A percentile compares a stretch with the other conserved stretches of the same genome.
phyloP scores from a whole-genome alignment of 1,284 basidiomycete species.

The Papiliotrema laurentii region DNA sequence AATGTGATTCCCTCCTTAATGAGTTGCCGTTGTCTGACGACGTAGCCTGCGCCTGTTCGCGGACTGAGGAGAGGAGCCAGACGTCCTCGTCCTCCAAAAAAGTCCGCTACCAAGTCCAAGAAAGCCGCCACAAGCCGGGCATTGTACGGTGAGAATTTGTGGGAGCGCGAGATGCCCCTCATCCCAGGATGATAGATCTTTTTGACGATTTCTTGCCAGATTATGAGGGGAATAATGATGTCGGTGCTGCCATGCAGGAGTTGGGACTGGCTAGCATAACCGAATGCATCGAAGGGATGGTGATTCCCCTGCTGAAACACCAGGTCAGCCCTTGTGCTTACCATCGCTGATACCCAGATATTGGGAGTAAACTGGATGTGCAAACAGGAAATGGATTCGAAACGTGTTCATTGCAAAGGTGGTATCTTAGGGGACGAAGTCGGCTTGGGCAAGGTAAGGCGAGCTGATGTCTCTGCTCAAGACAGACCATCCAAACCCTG shows the following conservation, averaged over 20 bases:
- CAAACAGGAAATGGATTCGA: conserved; percentile 32
- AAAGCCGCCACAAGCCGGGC: neutral
- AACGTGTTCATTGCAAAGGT: conserved; percentile 34
- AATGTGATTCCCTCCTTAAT: too few species aligned
- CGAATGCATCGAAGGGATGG: conserved; percentile 23
- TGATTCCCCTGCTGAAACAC: conserved; percentile 42
- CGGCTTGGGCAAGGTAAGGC: conserved; percentile 12
- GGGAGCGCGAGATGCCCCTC: too few species aligned
- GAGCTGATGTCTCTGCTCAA: neutral
- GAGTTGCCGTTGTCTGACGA: too few species aligned
- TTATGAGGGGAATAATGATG: conserved; percentile 31
- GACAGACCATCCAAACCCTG: conserved; percentile 46
- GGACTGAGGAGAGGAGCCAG: neutral
- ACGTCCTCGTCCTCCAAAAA: neutral
- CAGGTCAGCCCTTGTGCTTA: conserved; percentile 17
- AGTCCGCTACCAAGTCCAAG: neutral
- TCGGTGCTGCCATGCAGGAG: conserved; percentile 27
- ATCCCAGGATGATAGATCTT: conserved; percentile 27
- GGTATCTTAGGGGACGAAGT: conserved; percentile 44
- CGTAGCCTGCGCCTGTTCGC: too few species aligned
- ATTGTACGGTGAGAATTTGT: neutral
- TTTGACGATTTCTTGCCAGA: conserved; percentile 32
- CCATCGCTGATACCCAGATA: conserved; percentile 3
- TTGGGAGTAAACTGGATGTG: conserved; percentile 48
- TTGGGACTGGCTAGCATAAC: conserved; percentile 22